A percentile compares a stretch with the other conserved stretches of the same genome.
Evolutionary conservation across 306 rosid genomes (phyloP).

Genomic region (Aeschynomene evenia): DNA sequence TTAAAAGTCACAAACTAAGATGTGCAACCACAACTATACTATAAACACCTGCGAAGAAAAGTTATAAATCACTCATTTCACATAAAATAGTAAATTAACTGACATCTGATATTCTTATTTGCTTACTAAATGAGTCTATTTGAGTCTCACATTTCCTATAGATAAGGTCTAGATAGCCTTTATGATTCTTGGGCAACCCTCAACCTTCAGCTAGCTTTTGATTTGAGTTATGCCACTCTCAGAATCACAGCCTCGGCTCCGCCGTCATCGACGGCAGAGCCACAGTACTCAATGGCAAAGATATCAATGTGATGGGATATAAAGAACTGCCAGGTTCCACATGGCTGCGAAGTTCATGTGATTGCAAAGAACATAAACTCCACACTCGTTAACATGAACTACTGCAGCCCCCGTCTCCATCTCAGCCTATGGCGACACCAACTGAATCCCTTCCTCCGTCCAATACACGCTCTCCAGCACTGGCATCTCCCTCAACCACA

Average conservation of each 20-base stretch:
- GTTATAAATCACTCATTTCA: not conserved
- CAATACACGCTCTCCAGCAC: slow-evolving; percentile 80
- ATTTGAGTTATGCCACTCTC: slow-evolving; percentile 22
- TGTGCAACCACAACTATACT: not conserved
- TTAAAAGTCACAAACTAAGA: not conserved
- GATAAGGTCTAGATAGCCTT: too few species aligned
- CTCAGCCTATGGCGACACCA: slow-evolving; percentile 84
- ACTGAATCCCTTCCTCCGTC: slow-evolving; percentile 47
- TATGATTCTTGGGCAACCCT: too few species aligned
- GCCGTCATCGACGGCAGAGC: not conserved
- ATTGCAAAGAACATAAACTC: slow-evolving; percentile 74
- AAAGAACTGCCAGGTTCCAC: slow-evolving; percentile 73
- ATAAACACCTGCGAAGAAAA: not conserved
- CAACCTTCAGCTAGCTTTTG: too few species aligned
- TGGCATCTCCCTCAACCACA: slow-evolving; percentile 75
- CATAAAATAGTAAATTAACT: not conserved
- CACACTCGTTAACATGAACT: slow-evolving; percentile 56
- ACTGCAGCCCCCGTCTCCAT: slow-evolving; percentile 65
- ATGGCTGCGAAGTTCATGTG: slow-evolving; percentile 46
- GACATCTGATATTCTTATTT: not conserved
- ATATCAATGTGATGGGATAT: slow-evolving; percentile 92
- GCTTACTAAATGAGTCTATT: not conserved
- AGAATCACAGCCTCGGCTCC: not conserved
- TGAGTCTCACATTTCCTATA: too few species aligned
- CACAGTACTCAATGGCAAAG: slow-evolving; percentile 55